Evolutionary conservation across 495 filamentous ascomycete genomes (phyloP), one percentile per base, ranked within the genome.

Genomic region (Neurospora sp.): DNA sequence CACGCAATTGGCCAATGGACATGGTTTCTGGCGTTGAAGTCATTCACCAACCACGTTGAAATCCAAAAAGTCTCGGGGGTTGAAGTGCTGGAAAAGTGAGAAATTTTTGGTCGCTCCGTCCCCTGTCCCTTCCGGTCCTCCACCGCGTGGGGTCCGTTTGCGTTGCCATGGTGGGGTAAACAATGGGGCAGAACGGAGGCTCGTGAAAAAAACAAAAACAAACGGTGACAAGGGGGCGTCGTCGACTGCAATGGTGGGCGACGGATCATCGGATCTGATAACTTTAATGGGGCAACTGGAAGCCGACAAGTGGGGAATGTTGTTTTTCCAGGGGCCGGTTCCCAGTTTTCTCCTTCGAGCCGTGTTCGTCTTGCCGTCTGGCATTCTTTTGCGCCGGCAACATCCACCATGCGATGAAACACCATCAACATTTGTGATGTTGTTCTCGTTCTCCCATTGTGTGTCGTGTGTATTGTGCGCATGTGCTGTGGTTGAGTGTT

Each of bases 221-320:
- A 60, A 60, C 20, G 49, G 49, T 60, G 20, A 27, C 49, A 14
- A 27, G 49, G 49, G 49, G 49, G 20, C n/a, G 42, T 2, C 40
- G 0, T 14, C 44, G 8, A 46, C 18, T 20, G n/a, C 44, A 46
- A 0, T n/a, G 42, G 42, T 44, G 42, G n/a, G 20, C 54, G 12
- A 76, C 41, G 72, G 72, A 46, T 46, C 72, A 40, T 46, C 74
- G 72, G 74, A 76, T 76, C 74, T 74, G 74, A 76, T 76, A 76
- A 76, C 72, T 71, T 72, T 76, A 74, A 73, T 72, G 74, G 73
- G 73, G 14, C 49, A 1, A 31, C 23, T 31, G 5, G 11, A 31
- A 60, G 49, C 23, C 23, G 23, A 54, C 23, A 60, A 60, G 46
- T 62, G 23, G 54, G 12, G 23, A 6, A 5, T 35, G 35, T 14